These are phyloP conservation scores for Sarocladium oryzae DNA, from an alignment of 2,329 filamentous ascomycete species.

Conservation along the genomic window DNA sequence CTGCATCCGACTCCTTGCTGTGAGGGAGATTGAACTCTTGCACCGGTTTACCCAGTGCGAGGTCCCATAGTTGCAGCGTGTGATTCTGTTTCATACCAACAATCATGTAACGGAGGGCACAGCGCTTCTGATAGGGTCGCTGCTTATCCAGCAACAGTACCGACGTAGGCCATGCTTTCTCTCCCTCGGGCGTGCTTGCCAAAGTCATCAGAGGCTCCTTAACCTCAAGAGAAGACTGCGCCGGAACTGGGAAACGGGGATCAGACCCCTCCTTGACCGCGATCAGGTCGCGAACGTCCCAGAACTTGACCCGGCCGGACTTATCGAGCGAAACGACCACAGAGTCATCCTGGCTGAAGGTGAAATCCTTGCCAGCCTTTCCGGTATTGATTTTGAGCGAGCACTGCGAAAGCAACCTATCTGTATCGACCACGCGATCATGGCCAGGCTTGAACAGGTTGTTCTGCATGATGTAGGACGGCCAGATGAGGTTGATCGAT, in stretches of 20 bases:
- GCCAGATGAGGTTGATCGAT: conserved; percentile 85
- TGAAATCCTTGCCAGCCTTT: conserved; percentile 97
- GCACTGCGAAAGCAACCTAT: conserved; percentile 79
- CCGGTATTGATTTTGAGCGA: conserved; percentile 92
- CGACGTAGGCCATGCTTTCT: conserved; percentile 96
- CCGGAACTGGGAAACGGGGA: conserved; percentile 44
- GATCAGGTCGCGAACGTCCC: conserved; percentile 83
- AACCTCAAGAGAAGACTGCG: conserved; percentile 62
- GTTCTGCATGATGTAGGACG: conserved; percentile 55
- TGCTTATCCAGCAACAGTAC: conserved; percentile 95
- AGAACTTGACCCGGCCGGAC: conserved; percentile 93
- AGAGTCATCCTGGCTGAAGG: conserved; percentile 93
- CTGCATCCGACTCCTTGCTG: conserved; percentile 92
- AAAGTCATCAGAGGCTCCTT: conserved; percentile 82
- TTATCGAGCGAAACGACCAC: conserved; percentile 95
- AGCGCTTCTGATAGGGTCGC: conserved; percentile 83
- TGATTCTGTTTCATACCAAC: conserved; percentile 99
- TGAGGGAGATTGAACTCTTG: conserved; percentile 97
- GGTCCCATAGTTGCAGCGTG: conserved; percentile 95
- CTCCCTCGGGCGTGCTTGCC: conserved; percentile 75
- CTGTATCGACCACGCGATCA: conserved; percentile 72
- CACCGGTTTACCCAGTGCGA: conserved; percentile 88
- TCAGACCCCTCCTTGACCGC: conserved; percentile 45
- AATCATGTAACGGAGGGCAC: conserved; percentile 88
- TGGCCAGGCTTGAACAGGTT: conserved; percentile 57